A percentile compares a stretch with the other conserved stretches of the same genome.
phyloP scores from a whole-genome alignment of 129 eudicot species.

The Ambrosia artemisiifolia region DNA sequence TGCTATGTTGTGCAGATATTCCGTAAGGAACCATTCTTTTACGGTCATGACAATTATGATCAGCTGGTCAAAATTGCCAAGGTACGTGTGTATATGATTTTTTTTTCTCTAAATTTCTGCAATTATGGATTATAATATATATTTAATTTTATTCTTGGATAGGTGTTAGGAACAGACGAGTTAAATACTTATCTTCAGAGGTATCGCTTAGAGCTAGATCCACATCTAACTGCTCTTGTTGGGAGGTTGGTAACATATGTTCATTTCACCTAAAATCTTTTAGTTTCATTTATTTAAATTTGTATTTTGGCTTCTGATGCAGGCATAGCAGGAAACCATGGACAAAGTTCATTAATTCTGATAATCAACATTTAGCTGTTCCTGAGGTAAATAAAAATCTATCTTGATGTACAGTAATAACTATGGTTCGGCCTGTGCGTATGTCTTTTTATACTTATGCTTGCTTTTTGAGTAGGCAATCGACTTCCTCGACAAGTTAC shows the following conservation, averaged over 20 bases:
- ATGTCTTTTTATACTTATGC: neutral
- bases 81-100: constrained; percentile 23
- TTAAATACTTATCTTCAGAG: constrained; percentile 69
- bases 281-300: neutral
- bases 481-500: constrained; percentile 85
- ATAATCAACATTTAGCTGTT: constrained; percentile 82
- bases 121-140: neutral
- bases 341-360: constrained; percentile 74
- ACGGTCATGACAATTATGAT: constrained; percentile 79
- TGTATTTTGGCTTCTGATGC: constrained; percentile 3
- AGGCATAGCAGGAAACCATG: constrained; percentile 87
- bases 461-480: constrained; percentile 55
- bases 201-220: constrained; percentile 77
- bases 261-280: neutral
- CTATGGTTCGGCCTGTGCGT: neutral
- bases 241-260: constrained; percentile 57
- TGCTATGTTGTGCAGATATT: constrained; percentile 56
- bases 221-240: constrained; percentile 75
- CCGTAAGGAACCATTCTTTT: constrained; percentile 82
- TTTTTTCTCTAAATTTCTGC: neutral
- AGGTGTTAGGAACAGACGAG: constrained; percentile 93
- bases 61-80: constrained; percentile 78
- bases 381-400: constrained; percentile 62
- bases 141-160: neutral
- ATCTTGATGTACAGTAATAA: neutral